phyloP scores from a whole-genome alignment of 192 early-diverging fungal species.

The Chytriomyces sp. region DNA sequence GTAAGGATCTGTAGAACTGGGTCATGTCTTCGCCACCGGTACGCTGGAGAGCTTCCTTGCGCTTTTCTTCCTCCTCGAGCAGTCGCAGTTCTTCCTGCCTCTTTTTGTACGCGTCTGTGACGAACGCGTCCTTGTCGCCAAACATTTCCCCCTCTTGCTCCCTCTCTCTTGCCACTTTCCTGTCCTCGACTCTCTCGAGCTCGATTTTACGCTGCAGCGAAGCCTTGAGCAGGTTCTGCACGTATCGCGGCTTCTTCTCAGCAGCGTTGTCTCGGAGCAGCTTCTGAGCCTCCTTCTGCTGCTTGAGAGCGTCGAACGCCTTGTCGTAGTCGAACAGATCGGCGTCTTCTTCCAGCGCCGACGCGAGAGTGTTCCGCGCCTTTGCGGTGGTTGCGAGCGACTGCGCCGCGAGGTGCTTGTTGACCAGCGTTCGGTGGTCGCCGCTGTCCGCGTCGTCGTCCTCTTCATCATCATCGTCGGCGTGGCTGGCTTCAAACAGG shows the following conservation, averaged over 20 bases:
- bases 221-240: constrained; percentile 60
- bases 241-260: constrained; percentile 64
- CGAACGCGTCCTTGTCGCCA: constrained; percentile 77
- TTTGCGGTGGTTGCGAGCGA: neutral
- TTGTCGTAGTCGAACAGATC: constrained; percentile 76
- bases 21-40: constrained; percentile 51
- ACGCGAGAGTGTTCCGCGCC: constrained; percentile 35
- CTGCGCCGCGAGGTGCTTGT: neutral
- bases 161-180: constrained; percentile 70
- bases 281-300: constrained; percentile 52
- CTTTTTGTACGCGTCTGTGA: constrained; percentile 72
- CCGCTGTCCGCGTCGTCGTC: constrained; percentile 15
- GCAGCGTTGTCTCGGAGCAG: constrained; percentile 52
- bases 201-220: constrained; percentile 72
- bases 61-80: constrained; percentile 60
- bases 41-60: constrained; percentile 44
- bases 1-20: constrained; percentile 62
- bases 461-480: constrained; percentile 11
- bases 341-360: constrained; percentile 71
- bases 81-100: constrained; percentile 65
- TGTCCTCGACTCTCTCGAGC: constrained; percentile 66
- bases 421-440: constrained; percentile 2
- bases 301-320: constrained; percentile 74
- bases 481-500: constrained; percentile 6
- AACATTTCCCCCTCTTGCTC: constrained; percentile 73